phyloP scores from a whole-genome alignment of 495 filamentous ascomycete genomes.

The Terfezia boudieri region DNA sequence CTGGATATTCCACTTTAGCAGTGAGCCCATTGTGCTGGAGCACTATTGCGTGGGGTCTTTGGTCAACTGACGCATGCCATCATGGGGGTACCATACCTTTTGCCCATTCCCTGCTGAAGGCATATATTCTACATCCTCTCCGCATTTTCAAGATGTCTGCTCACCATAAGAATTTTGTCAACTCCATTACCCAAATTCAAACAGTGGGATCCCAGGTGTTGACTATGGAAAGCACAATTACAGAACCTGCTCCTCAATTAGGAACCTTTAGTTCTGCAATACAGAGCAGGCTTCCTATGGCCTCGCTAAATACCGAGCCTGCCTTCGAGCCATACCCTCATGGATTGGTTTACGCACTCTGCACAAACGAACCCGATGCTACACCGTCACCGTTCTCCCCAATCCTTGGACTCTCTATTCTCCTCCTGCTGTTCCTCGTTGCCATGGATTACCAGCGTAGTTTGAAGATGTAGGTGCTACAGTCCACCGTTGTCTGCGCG shows the following conservation, averaged over 20 bases:
- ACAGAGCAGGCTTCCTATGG: neutral
- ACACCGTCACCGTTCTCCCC: neutral
- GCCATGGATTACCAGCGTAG: neutral
- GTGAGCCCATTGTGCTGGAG: neutral
- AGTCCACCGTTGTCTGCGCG: neutral
- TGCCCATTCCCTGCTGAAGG: neutral
- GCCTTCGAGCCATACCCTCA: neutral
- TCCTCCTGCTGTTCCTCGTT: neutral
- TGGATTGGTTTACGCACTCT: neutral
- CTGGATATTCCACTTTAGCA: neutral
- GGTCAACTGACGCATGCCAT: neutral
- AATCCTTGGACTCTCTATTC: neutral
- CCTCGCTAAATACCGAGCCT: neutral
- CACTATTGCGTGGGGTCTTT: neutral
- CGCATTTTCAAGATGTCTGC: too few relatives aligned
- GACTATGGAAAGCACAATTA: neutral
- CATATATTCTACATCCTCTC: too few relatives aligned
- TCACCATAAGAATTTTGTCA: too few relatives aligned
- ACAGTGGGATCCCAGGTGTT: too few relatives aligned
- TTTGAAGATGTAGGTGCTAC: neutral
- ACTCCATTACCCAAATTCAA: too few relatives aligned
- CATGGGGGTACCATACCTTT: neutral
- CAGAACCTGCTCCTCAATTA: neutral
- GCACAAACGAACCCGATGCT: neutral
- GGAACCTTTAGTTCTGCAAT: neutral